phyloP scores from a whole-genome alignment of 164 flowering plant genomes.

The Magnolia officinalis region DNA sequence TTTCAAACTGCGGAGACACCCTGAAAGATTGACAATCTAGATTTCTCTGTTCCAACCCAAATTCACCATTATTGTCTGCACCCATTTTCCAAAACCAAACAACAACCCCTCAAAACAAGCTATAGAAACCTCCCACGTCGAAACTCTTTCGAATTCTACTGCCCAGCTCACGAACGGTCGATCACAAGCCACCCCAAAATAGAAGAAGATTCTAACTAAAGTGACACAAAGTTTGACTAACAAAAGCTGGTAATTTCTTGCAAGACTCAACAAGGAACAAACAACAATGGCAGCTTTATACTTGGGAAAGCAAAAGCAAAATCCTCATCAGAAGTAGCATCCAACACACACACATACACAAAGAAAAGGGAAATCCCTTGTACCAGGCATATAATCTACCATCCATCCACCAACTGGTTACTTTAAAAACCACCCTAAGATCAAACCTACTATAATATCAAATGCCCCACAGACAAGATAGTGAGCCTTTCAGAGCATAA shows the following conservation, averaged over 20 bases:
- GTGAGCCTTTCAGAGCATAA: conserved; percentile 92
- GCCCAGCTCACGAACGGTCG: conserved; percentile 14
- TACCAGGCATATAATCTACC: conserved; percentile 65
- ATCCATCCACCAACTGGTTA: conserved; percentile 28
- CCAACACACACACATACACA: conserved; percentile 30
- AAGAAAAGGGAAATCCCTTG: conserved; percentile 47
- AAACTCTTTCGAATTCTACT: conserved; percentile 4
- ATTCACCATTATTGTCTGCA: conserved; percentile 39
- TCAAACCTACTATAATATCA: conserved; percentile 35
- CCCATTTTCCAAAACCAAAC: conserved; percentile 34
- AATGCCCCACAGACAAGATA: conserved; percentile 58
- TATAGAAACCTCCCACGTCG: not conserved
- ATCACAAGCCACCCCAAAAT: conserved; percentile 11
- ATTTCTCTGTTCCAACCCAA: conserved; percentile 43
- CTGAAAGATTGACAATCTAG: conserved; percentile 35
- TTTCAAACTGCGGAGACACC: conserved; percentile 32
- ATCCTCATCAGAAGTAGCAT: conserved; percentile 37
- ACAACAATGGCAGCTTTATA: conserved; percentile 75
- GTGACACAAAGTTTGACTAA: conserved; percentile 57
- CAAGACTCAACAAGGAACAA: conserved; percentile 86
- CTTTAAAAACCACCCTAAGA: conserved; percentile 40
- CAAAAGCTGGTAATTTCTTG: conserved; percentile 54
- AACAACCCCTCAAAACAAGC: not conserved
- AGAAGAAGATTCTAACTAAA: conserved; percentile 29
- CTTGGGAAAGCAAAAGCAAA: conserved; percentile 61